These are phyloP conservation scores for Microdochium paspali DNA, from an alignment of 2,329 filamentous ascomycete genomes.

Conservation along the genomic window DNA sequence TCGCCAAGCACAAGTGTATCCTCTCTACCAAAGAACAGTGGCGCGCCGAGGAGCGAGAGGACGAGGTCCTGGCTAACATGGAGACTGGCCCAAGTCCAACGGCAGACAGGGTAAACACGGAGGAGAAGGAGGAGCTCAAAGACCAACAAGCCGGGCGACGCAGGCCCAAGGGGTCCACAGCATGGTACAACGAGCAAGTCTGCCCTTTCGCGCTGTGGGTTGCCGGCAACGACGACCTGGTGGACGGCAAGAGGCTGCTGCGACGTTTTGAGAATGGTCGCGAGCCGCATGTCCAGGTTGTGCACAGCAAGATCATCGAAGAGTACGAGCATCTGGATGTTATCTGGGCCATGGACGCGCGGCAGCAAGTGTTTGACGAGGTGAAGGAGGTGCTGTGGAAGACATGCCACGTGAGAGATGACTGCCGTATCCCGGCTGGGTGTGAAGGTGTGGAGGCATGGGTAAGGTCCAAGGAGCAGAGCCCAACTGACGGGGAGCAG, in stretches of 20 bases:
- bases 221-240: conserved; percentile 71
- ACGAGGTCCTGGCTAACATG: conserved; percentile 33
- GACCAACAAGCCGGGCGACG: not conserved
- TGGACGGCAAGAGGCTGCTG: conserved; percentile 70
- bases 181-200: conserved; percentile 74
- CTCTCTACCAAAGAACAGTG: conserved; percentile 67
- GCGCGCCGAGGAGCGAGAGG: conserved; percentile 49
- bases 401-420: conserved; percentile 47
- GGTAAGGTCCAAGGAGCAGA: conserved; percentile 11
- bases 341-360: conserved; percentile 85
- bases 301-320: conserved; percentile 74
- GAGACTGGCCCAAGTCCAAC: conserved; percentile 20
- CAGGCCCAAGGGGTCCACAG: conserved; percentile 39
- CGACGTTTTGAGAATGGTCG: conserved; percentile 64
- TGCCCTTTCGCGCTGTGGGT: conserved; percentile 88
- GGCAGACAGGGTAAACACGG: not conserved
- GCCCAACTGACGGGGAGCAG: conserved; percentile 11
- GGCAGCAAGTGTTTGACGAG: conserved; percentile 75
- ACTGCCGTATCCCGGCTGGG: conserved; percentile 55
- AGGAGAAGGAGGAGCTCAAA: not conserved
- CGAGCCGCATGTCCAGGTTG: conserved; percentile 72
- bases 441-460: conserved; percentile 44
- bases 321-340: conserved; percentile 93
- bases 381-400: conserved; percentile 77
- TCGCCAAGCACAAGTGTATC: conserved; percentile 73